These are phyloP conservation scores for Spergularia bocconei DNA, from an alignment of 148 eudicot species.

Conservation along the genomic window DNA sequence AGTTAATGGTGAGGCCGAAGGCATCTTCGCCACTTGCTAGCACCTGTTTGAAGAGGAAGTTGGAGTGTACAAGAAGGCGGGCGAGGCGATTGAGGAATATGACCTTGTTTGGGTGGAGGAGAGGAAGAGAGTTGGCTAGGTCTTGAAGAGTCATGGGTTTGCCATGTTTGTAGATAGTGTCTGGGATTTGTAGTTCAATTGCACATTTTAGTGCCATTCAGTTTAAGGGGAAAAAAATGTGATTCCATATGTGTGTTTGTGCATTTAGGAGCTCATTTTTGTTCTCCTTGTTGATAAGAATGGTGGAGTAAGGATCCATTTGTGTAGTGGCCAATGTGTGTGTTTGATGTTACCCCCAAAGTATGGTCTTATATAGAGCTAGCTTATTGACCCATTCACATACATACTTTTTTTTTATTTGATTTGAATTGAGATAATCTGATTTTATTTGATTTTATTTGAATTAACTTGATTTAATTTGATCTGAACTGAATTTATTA, in stretches of 20 bases:
- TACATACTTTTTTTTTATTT: no score
- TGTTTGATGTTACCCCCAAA: no score
- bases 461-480: no score
- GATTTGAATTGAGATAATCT: no score
- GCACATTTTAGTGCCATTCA: slow-evolving; percentile 34
- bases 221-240: slow-evolving; percentile 12
- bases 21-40: slow-evolving; percentile 2
- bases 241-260: slow-evolving; percentile 28
- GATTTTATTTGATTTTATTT: no score
- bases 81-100: slow-evolving; percentile 26
- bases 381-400: no score
- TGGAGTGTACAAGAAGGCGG: slow-evolving; percentile 28
- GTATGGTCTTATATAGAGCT: no score
- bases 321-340: no score
- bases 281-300: neutral
- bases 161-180: slow-evolving; percentile 28
- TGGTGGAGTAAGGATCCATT: neutral
- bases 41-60: slow-evolving; percentile 12
- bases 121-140: slow-evolving; percentile 12
- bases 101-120: slow-evolving; percentile 24
- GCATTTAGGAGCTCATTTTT: slow-evolving; percentile 24
- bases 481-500: no score
- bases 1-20: slow-evolving; percentile 29
- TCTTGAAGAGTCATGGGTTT: slow-evolving; percentile 24
- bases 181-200: slow-evolving; percentile 28